A percentile compares a stretch with the other conserved stretches of the same genome.
phyloP scores from a whole-genome alignment of 2,329 filamentous ascomycete genomes.

The Ophiognomonia clavigignenti-juglandacearum region DNA sequence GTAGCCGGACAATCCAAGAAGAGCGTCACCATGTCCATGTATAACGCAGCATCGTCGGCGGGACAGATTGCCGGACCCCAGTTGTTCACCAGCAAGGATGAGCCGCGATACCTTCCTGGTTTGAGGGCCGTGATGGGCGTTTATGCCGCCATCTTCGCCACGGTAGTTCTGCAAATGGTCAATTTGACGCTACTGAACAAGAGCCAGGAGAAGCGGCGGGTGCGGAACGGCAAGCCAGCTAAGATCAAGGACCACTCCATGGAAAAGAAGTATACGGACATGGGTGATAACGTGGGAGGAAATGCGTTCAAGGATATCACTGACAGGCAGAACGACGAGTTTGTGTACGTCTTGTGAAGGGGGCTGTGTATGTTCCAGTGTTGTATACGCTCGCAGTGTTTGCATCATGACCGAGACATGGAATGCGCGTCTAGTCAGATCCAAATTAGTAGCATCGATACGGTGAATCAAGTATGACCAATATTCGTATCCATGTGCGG shows the following conservation, averaged over 20 bases:
- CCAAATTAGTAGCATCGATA: too few relatives aligned
- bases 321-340: constrained; percentile 63
- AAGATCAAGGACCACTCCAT: constrained; percentile 57
- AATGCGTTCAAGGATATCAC: constrained; percentile 56
- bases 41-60: constrained; percentile 55
- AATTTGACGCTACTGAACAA: constrained; percentile 55
- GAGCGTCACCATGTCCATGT: constrained; percentile 58
- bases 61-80: constrained; percentile 66
- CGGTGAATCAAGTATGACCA: too few relatives aligned
- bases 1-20: constrained; percentile 66
- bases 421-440: too few relatives aligned
- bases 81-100: constrained; percentile 53
- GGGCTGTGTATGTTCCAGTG: too few relatives aligned
- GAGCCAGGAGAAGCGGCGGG: constrained; percentile 47
- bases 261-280: constrained; percentile 42
- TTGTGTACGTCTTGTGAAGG: constrained; percentile 23
- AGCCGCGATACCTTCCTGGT: constrained; percentile 54
- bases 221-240: constrained; percentile 56
- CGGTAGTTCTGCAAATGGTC: constrained; percentile 48
- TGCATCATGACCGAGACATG: too few relatives aligned
- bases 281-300: constrained; percentile 33
- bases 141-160: constrained; percentile 46
- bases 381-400: too few relatives aligned
- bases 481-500: too few relatives aligned
- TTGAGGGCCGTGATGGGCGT: constrained; percentile 51